Evolutionary conservation across 371 early-diverging fungal species (phyloP).

Genomic region (Fennellomyces sp.): DNA sequence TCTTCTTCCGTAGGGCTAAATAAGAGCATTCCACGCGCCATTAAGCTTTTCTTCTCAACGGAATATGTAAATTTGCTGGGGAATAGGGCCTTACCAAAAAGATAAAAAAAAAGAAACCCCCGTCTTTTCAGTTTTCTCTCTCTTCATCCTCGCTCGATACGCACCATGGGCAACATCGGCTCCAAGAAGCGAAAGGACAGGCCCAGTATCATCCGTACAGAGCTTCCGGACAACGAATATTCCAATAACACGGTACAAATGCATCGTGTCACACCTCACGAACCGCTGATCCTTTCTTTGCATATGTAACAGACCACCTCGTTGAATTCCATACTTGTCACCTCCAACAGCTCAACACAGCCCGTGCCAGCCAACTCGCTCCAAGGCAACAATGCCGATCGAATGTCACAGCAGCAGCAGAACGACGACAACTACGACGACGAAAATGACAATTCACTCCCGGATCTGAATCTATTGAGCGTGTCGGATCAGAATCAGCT

Average conservation of each 20-base stretch:
- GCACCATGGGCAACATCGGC: constrained; percentile 41
- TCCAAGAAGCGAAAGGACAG: constrained; percentile 50
- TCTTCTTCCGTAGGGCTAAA: no score
- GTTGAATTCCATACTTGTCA: constrained; percentile 48
- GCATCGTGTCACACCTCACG: not conserved
- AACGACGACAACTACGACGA: not conserved
- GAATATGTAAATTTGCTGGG: no score
- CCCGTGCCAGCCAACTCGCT: constrained; percentile 10
- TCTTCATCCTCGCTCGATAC: not conserved
- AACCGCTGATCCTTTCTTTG: not conserved
- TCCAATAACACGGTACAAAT: constrained; percentile 32
- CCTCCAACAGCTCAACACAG: constrained; percentile 16
- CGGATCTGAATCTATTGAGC: constrained; percentile 17
- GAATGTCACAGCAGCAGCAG: not conserved
- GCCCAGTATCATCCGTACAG: constrained; percentile 43
- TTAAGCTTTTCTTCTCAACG: no score
- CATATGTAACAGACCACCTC: constrained; percentile 28
- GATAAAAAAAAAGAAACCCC: not conserved
- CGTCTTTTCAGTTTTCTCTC: not conserved
- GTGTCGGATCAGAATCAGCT: constrained; percentile 24
- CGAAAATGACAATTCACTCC: not conserved
- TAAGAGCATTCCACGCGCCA: no score
- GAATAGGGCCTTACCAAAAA: not conserved
- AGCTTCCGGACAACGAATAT: constrained; percentile 48
- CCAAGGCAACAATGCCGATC: constrained; percentile 2